Percentiles rank a stretch among this genome's conserved stretches.
Conservation (phyloP, 441 rosid species). For the Eruca vesicaria region DNA sequence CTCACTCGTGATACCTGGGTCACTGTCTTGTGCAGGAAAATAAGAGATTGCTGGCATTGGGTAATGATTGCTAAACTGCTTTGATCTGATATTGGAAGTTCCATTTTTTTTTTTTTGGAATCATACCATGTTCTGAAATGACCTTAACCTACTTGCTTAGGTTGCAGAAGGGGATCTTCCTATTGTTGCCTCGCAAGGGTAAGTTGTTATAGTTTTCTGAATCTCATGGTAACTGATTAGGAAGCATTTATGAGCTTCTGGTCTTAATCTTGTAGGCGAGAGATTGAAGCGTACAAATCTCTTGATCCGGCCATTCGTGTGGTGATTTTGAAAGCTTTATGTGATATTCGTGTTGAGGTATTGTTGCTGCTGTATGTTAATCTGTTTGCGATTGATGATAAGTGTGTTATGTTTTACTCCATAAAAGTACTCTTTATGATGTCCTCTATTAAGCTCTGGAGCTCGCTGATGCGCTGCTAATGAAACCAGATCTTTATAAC, state of each 20-base stretch:
- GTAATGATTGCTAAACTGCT: conserved; percentile 48
- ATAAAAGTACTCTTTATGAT: not conserved
- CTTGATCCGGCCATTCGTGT: conserved; percentile 93
- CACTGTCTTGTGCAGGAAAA: conserved; percentile 89
- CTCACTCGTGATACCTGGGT: conserved; percentile 95
- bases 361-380: conserved; percentile 1
- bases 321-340: conserved; percentile 84
- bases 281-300: conserved; percentile 68
- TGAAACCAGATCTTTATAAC: not conserved
- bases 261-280: conserved; percentile 49
- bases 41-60: conserved; percentile 99
- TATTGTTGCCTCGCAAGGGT: conserved; percentile 93
- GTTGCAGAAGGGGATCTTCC: conserved; percentile 97
- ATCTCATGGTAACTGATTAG: not conserved
- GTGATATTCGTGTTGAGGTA: conserved; percentile 98
- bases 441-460: not conserved
- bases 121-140: not conserved
- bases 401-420: not conserved
- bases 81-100: not conserved
- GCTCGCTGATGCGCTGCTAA: conserved; percentile 2
- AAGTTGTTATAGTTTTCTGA: conserved; percentile 30
- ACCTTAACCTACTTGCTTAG: conserved; percentile 41
- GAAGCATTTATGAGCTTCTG: conserved; percentile 21
- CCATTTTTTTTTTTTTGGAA: not conserved
- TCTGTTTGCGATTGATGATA: not conserved